Evolutionary conservation across 1,284 basidiomycete species (phyloP), one percentile per base, ranked within the genome.

Genomic region (Neolentinus lepideus): DNA sequence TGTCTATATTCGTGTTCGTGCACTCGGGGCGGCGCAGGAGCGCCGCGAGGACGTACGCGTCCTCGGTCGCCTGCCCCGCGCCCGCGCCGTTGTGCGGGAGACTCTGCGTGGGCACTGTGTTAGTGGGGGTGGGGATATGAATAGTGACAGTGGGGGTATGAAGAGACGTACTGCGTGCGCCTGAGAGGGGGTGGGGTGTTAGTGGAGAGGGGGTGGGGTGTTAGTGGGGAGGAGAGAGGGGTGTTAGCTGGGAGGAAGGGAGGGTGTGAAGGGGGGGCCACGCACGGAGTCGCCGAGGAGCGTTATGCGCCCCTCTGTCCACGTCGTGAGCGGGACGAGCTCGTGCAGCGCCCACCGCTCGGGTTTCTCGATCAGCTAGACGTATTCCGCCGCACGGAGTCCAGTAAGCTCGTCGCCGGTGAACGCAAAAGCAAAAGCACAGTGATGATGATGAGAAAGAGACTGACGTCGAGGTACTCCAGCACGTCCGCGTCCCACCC

Each of bases 1-100:
- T 79, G 81, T n/a, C 63, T 59, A 12, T 63, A 56, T 21, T 68
- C 19, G 73, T 3, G 78, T 75, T 56, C 69, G 64, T 1, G 21
- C 52, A 54, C 9, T 12, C 19, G 10, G 78, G 73, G 59, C 79
- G 75, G 1, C 66, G 61, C 2, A 87, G 74, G 9, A 86, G 68
- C 24, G 70, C 66, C 46, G 74, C 74, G 12, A 86, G 68, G 10
- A 79, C 65, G 45, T 76, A 76, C 0, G 78, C 78, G 59, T 85
- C 83, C 62, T 86, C 84, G 47, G 85, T 72, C 0, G 80, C 83
- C 66, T 85, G 83, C 0, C 82, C 80, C 12, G 80, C 81, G 12
- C 83, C 83, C 0, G 81, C 76, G 1, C 83, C 82, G n/a, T 84
- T 69, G 62, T 83, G 80, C 0, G 84, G 81, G 19, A 76, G 64